A percentile compares a stretch with the other conserved stretches of the same genome.
phyloP scores from a whole-genome alignment of 2,329 filamentous ascomycete species.

The Aspergillus sp. region DNA sequence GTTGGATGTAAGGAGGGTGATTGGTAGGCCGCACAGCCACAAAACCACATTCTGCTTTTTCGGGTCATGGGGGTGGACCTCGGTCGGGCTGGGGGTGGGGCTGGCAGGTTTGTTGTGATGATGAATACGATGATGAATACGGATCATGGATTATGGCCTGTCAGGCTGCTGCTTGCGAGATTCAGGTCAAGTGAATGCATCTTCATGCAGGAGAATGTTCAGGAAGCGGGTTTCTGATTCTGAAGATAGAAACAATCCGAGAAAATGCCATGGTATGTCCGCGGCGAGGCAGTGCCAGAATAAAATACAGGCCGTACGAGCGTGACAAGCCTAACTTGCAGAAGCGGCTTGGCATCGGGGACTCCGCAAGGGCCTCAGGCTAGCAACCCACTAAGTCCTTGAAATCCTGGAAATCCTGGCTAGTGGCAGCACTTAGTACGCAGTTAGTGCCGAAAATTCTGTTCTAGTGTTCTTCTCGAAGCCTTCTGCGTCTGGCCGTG shows the following conservation, averaged over 20 bases:
- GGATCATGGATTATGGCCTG: not conserved
- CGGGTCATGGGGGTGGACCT: not conserved
- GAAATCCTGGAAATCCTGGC: not conserved
- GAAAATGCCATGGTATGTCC: too few relatives aligned
- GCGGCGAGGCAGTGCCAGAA: too few relatives aligned
- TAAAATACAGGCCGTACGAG: not conserved
- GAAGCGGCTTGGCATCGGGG: not conserved
- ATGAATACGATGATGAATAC: not conserved
- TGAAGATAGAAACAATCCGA: too few relatives aligned
- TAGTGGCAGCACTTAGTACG: constrained; percentile 2
- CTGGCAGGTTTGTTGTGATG: not conserved
- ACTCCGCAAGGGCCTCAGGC: constrained; percentile 1
- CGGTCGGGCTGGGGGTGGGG: not conserved
- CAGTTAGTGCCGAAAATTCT: constrained; percentile 10
- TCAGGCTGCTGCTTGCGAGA: not conserved
- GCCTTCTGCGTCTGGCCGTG: constrained; percentile 21
- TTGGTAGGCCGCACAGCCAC: not conserved
- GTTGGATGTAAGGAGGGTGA: not conserved
- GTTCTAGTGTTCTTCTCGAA: constrained; percentile 21
- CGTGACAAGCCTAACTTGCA: too few relatives aligned
- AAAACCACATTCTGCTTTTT: not conserved
- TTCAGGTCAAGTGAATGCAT: too few relatives aligned
- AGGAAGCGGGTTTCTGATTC: too few relatives aligned
- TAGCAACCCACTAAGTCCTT: not conserved
- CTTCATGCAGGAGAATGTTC: too few relatives aligned